phyloP scores from a whole-genome alignment of 1,284 basidiomycete genomes.

The Naganishia albida region DNA sequence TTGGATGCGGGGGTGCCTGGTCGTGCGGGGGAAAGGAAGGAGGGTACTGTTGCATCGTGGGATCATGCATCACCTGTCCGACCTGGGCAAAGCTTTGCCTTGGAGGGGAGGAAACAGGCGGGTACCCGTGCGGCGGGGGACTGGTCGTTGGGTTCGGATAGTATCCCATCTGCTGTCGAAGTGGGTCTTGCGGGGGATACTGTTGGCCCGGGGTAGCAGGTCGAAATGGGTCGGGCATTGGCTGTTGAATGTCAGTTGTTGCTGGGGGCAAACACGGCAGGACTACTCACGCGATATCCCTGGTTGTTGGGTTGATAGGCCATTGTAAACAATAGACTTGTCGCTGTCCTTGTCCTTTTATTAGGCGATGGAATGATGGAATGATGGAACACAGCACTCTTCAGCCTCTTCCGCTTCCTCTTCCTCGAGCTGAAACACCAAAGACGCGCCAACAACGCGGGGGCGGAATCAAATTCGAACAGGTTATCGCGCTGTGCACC shows the following conservation, averaged over 20 bases:
- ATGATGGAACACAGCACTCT: too few relatives aligned
- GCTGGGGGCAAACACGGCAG: neutral
- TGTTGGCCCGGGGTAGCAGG: neutral
- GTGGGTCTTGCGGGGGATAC: conserved; percentile 5
- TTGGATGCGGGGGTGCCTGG: neutral
- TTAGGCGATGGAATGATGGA: too few relatives aligned
- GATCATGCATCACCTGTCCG: conserved; percentile 13
- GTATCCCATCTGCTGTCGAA: conserved; percentile 19
- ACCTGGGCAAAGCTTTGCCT: conserved; percentile 15
- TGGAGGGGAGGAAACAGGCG: conserved; percentile 10
- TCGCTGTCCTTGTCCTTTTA: too few relatives aligned
- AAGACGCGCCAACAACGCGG: too few relatives aligned
- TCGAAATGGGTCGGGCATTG: conserved; percentile 12
- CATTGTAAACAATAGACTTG: neutral
- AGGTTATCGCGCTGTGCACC: too few relatives aligned
- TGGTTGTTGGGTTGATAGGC: neutral
- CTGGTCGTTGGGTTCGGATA: neutral
- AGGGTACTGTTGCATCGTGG: conserved; percentile 1
- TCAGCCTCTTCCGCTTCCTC: too few relatives aligned
- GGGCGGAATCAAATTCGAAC: too few relatives aligned
- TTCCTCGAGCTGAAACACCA: too few relatives aligned
- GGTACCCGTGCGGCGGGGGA: conserved; percentile 8
- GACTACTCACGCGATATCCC: too few relatives aligned
- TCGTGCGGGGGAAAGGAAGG: neutral
- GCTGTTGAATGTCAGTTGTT: neutral